Percentiles rank a stretch among this genome's conserved stretches.
Evolutionary conservation across 345 rosid genomes (phyloP).

Genomic region (Aethionema arabicum): DNA sequence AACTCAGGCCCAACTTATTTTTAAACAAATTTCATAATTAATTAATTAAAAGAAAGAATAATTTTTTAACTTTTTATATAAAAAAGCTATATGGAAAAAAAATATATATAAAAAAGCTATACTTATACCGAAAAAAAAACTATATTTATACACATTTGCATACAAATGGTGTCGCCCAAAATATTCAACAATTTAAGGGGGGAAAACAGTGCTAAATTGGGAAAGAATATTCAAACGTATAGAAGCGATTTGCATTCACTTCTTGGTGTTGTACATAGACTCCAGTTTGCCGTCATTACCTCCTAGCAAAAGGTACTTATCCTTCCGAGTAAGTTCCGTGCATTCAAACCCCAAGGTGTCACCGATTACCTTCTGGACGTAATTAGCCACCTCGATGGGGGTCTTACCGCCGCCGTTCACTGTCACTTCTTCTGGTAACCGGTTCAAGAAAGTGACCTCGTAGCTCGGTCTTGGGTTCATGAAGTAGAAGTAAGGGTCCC

Average conservation of each 20-base stretch:
- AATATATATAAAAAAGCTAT: too few relatives aligned
- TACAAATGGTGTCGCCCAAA: too few relatives aligned
- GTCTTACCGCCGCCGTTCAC: constrained; percentile 83
- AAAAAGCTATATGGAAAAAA: too few relatives aligned
- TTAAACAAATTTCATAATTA: too few relatives aligned
- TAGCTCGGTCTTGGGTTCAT: constrained; percentile 91
- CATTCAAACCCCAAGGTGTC: constrained; percentile 69
- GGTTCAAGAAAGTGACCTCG: constrained; percentile 70
- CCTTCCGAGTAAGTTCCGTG: constrained; percentile 77
- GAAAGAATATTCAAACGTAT: neutral
- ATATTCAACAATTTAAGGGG: too few relatives aligned
- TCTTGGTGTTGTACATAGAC: constrained; percentile 57
- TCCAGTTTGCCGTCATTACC: constrained; percentile 91
- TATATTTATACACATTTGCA: too few relatives aligned
- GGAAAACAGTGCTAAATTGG: too few relatives aligned
- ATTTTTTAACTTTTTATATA: too few relatives aligned
- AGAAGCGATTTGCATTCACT: constrained; percentile 14
- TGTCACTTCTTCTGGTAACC: constrained; percentile 75
- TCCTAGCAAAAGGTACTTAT: constrained; percentile 78
- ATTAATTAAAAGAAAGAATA: too few relatives aligned
- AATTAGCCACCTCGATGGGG: constrained; percentile 83
- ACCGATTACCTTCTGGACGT: constrained; percentile 76
- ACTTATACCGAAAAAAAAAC: too few relatives aligned
- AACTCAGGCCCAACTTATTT: too few relatives aligned
- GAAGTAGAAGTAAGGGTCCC: constrained; percentile 91